Base-by-base conservation (phyloP, 2,329 filamentous ascomycete genomes). In the Fusarium dimerum region DNA sequence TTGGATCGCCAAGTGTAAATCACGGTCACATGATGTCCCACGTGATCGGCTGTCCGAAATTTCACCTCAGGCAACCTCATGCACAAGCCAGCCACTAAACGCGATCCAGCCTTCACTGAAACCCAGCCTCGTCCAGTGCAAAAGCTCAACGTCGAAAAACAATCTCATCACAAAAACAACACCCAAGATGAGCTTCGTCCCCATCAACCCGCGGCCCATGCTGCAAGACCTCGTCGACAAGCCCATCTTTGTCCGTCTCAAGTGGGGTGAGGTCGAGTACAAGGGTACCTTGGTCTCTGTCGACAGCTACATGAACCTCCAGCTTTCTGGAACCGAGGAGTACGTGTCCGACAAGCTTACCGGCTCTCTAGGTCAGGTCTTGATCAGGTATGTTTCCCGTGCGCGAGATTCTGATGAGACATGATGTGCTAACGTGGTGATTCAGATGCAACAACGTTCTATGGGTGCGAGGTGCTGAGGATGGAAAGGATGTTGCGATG, bases 301-400 rank as follows among this genome's bases (percentile, higher is more conserved):
- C 69, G 94, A 99, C 78, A 92, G 89, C 70, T 99, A 99, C 80
- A 97, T 99, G 93, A 99, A 99, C 78, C 86, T 99, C 60, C 92
- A 97, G 77, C 83, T 99, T 59, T 86, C 87, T 61, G 87, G 88
- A 66, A 92, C 93, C 47, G 90, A 96, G 76, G 94, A 99, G 75
- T 97, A 88, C 75, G 89, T 96, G 68, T 86, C 92, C 70, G 88
- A 90, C 63, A 89, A 95, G 81, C 87, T 85, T 71, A 91, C 88
- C 36, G 93, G 92, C 51, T 84, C 84, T 45, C 76, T 99, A 61
- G 94, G 94, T 7, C 89, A 96, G 75, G 92, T 99, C 43, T 74
- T 99, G 66, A 97, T 99, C 68, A 81, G 93, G 88, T 95, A 74
- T 56, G 78, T 66, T 47, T 16, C 16, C 9, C 11, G 2, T 42